Percentiles rank a stretch among this genome's conserved stretches.
Conservation (phyloP, 2,329 filamentous ascomycete species). For the Cercospora canescens region DNA sequence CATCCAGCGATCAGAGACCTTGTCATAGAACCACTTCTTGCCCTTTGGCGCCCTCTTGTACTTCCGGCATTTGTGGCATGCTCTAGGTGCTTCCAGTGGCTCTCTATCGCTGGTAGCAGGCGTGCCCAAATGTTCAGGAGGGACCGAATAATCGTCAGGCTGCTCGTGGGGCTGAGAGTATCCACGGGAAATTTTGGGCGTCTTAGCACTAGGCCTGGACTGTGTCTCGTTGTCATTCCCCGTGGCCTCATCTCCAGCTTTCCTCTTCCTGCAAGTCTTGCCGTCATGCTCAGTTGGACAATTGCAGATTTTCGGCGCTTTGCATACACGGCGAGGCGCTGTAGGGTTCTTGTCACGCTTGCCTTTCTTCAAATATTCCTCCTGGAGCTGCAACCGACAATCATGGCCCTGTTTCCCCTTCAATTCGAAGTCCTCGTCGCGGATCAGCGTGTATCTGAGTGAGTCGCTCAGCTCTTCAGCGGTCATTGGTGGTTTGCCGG, state of each 20-base stretch:
- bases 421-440: not conserved
- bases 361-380: not conserved
- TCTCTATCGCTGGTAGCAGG: not conserved
- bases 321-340: not conserved
- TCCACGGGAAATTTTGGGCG: not conserved
- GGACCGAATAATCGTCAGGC: not conserved
- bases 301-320: not conserved
- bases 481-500: not conserved
- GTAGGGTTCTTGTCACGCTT: not conserved
- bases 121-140: not conserved
- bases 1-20: not conserved
- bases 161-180: not conserved
- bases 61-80: not conserved
- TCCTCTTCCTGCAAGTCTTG: not conserved
- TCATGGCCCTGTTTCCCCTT: not conserved
- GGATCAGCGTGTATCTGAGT: not conserved
- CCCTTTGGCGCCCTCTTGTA: not conserved
- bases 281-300: not conserved
- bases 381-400: not conserved
- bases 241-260: not conserved
- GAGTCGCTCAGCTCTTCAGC: not conserved
- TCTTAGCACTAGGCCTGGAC: not conserved
- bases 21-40: not conserved
- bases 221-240: not conserved
- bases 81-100: not conserved